Evolutionary conservation across 2,329 filamentous ascomycete genomes (phyloP).

Genomic region (Aspergillus niger): DNA sequence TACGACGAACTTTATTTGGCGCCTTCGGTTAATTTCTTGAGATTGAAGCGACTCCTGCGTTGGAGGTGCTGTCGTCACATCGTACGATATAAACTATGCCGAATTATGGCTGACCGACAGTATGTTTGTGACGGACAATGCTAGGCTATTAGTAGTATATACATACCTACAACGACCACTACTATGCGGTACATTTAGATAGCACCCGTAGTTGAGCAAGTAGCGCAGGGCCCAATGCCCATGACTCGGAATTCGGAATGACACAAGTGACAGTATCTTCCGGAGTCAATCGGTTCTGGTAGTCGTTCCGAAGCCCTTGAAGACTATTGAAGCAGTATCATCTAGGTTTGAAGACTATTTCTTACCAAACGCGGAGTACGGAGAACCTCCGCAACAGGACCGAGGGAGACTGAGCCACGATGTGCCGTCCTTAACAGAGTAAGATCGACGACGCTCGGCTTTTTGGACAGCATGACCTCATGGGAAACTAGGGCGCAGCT

Average conservation of each 20-base stretch:
- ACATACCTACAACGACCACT: too few relatives aligned
- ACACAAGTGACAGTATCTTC: background rate
- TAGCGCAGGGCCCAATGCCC: too few relatives aligned
- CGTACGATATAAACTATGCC: too few relatives aligned
- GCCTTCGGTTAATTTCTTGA: background rate
- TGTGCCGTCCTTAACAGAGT: background rate
- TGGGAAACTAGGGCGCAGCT: background rate
- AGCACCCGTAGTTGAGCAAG: too few relatives aligned
- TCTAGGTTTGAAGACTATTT: background rate
- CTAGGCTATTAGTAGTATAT: too few relatives aligned
- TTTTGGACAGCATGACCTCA: conserved; percentile 5
- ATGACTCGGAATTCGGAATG: too few relatives aligned
- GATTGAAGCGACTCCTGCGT: background rate
- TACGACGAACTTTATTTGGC: background rate
- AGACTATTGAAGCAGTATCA: background rate
- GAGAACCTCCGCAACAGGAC: background rate
- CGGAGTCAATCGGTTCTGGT: background rate
- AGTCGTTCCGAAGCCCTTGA: background rate
- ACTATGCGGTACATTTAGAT: too few relatives aligned
- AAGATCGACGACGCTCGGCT: conserved; percentile 1
- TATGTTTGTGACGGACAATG: too few relatives aligned
- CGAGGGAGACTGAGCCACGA: background rate
- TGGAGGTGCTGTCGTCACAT: too few relatives aligned
- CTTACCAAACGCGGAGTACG: background rate
- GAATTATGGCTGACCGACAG: too few relatives aligned